Conservation (phyloP, 805 yeast species). For the Candida montana region DNA sequence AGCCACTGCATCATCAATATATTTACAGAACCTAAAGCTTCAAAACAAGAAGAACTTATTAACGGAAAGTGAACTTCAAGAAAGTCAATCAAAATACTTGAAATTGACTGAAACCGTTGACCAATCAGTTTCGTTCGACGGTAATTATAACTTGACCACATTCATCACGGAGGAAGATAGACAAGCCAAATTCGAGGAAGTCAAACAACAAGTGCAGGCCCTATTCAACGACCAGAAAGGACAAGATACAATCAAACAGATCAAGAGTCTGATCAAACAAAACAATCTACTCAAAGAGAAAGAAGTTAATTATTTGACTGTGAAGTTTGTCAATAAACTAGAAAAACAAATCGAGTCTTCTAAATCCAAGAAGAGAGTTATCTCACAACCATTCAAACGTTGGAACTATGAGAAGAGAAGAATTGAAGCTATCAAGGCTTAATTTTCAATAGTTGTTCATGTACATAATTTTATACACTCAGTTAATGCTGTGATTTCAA, state of each 20-base stretch:
- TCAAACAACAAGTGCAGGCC: slow-evolving; percentile 15
- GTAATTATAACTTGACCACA: slow-evolving; percentile 34
- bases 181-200: slow-evolving; percentile 20
- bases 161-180: slow-evolving; percentile 33
- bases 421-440: slow-evolving; percentile 43
- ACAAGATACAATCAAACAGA: slow-evolving; percentile 30
- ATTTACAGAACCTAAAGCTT: slow-evolving; percentile 36
- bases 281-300: slow-evolving; percentile 27
- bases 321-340: slow-evolving; percentile 32
- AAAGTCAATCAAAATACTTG: slow-evolving; percentile 28
- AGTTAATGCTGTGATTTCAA: no score
- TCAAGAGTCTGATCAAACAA: slow-evolving; percentile 38
- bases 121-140: slow-evolving; percentile 42
- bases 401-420: slow-evolving; percentile 55
- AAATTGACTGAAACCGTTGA: slow-evolving; percentile 36
- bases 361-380: slow-evolving; percentile 25
- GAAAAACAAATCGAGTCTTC: slow-evolving; percentile 52
- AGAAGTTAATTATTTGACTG: slow-evolving; percentile 29
- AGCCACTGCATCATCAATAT: slow-evolving; percentile 49
- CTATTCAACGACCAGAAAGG: slow-evolving; percentile 18
- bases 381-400: slow-evolving; percentile 44
- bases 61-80: slow-evolving; percentile 28
- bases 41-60: slow-evolving; percentile 15
- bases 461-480: slow-evolving; percentile 1
- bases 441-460: background rate